phyloP scores from a whole-genome alignment of 805 yeast species.

The Candida oleophila region DNA sequence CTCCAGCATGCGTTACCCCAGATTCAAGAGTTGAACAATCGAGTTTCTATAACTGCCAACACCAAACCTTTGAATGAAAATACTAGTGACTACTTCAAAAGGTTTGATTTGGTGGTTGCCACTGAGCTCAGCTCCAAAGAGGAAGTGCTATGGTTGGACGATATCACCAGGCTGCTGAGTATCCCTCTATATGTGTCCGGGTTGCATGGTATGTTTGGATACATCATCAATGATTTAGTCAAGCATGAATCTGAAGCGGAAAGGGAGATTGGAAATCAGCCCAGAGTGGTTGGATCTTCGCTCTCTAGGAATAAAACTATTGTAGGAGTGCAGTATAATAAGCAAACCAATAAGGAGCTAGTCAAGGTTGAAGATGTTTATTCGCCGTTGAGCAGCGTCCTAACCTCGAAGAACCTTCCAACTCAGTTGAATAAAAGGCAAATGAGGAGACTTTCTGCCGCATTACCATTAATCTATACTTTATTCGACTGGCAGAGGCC shows the following conservation, averaged over 20 bases:
- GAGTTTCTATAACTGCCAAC: slow-evolving; percentile 60
- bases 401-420: slow-evolving; percentile 35
- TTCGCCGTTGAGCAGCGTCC: slow-evolving; percentile 32
- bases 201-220: slow-evolving; percentile 80
- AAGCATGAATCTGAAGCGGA: slow-evolving; percentile 56
- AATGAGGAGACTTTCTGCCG: slow-evolving; percentile 51
- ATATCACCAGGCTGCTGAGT: slow-evolving; percentile 50
- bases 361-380: slow-evolving; percentile 39
- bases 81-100: slow-evolving; percentile 38
- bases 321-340: slow-evolving; percentile 25
- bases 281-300: slow-evolving; percentile 43
- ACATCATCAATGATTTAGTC: slow-evolving; percentile 75
- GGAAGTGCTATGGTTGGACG: slow-evolving; percentile 50
- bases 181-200: slow-evolving; percentile 71
- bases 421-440: slow-evolving; percentile 44
- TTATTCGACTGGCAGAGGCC: slow-evolving; percentile 44
- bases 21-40: slow-evolving; percentile 73
- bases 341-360: slow-evolving; percentile 42
- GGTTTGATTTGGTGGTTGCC: slow-evolving; percentile 71
- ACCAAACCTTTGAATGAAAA: slow-evolving; percentile 21
- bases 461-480: slow-evolving; percentile 60
- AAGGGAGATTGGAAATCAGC: slow-evolving; percentile 46
- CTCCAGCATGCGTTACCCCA: slow-evolving; percentile 53
- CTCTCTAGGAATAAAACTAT: slow-evolving; percentile 47
- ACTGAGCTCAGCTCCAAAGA: slow-evolving; percentile 52